Base-by-base conservation (phyloP, 805 yeast genomes). In the Grigorovia jiainica region DNA sequence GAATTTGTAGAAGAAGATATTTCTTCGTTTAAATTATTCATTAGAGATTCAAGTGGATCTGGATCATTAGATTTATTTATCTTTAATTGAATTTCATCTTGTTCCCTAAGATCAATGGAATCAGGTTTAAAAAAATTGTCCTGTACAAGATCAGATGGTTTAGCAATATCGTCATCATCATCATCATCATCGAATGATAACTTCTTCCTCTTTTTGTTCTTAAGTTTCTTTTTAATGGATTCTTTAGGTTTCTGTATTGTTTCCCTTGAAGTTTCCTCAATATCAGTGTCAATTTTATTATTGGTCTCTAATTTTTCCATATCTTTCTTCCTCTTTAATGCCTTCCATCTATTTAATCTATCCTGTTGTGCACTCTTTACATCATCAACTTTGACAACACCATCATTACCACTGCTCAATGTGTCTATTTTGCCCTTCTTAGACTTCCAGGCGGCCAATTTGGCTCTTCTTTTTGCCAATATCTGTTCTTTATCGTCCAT, bases 401-500 rank as follows among this genome's bases (percentile, higher is more conserved):
- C 34, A 27, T 20, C 18, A 34, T 34, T 35, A 9, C 4, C 23
- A 30, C 20, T 39, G 34, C 24, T 38, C 34, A 42, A 41, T 43
- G 39, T 36, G 38, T 34, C 18, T 43, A 35, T 16, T 20, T 49
- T 7, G 23, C 7, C 67, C 53, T 75, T 76, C 58, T 75, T 75
- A 49, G 63, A 65, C 51, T 75, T 78, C 86, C 86, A 81, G 36
- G 71, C 71, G 5, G 75, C 75, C 38, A 79, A 53, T 49, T 70
- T 72, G 46, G 74, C 78, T 46, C 72, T 72, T 41, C 86, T 52
- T 44, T 51, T 66, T 43, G 61, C 63, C 41, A 63, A 65, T 45
- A 64, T 71, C 36, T 55, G 53, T 16, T 38, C 32, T 24, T 20
- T 30, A 35, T 43, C 43, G 25, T 50, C 48, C 11, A 7, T 13